Percentiles rank a stretch among this genome's conserved stretches.
These are phyloP conservation scores for Neurospora sp. DNA, from an alignment of 495 filamentous ascomycete genomes.

Conservation along the genomic window DNA sequence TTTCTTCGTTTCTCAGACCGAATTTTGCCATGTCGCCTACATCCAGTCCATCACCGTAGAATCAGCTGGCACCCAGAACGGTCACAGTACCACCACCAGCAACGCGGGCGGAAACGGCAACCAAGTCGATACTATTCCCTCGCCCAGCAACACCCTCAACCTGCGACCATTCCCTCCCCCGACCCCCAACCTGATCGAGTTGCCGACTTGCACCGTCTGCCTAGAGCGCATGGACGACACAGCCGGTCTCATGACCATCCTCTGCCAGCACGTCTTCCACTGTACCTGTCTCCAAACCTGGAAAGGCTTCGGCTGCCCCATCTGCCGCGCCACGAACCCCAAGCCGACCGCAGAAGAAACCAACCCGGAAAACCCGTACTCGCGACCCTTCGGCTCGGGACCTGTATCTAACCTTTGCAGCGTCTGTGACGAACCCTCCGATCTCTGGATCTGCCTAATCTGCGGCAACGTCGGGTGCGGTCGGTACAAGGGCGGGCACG, in stretches of 20 bases:
- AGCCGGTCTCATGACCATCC: constrained; percentile 84
- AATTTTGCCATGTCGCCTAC: constrained; percentile 93
- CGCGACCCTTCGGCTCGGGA: constrained; percentile 40
- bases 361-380: constrained; percentile 31
- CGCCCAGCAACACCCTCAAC: constrained; percentile 36
- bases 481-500: constrained; percentile 86
- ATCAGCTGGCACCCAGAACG: constrained; percentile 18
- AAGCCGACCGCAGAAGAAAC: constrained; percentile 16
- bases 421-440: constrained; percentile 63
- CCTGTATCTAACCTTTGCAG: constrained; percentile 46
- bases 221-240: constrained; percentile 98
- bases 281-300: constrained; percentile 95
- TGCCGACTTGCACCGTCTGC: constrained; percentile 94
- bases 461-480: constrained; percentile 92
- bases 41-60: constrained; percentile 76
- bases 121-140: constrained; percentile 46
- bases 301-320: constrained; percentile 86
- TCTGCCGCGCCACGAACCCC: constrained; percentile 75
- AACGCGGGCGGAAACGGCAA: constrained; percentile 55
- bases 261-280: constrained; percentile 97
- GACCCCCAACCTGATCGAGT: constrained; percentile 77
- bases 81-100: constrained; percentile 26
- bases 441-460: constrained; percentile 91
- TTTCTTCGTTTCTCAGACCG: constrained; percentile 47
- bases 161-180: constrained; percentile 85